Evolutionary conservation across 352 stramenopile species (phyloP), one percentile per base, ranked within the genome.

Genomic region (Pythium guiyangense): DNA sequence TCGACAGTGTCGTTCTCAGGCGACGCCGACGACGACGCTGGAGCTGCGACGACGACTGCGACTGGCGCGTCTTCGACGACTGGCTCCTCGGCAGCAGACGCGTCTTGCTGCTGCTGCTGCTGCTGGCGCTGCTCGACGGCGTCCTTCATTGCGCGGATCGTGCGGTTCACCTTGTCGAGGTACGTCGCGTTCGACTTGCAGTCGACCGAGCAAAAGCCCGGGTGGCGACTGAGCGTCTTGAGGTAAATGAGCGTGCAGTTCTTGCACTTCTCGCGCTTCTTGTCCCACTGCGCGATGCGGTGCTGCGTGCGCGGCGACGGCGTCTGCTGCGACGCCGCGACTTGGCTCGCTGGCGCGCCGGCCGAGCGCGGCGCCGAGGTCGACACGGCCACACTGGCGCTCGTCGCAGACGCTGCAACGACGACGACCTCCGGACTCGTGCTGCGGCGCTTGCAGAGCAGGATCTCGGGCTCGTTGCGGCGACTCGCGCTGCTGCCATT

Each of bases 131-230:
- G 73, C 53, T 90, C 63, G 27, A 84, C 77, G 8, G 77, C 82
- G 58, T 73, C 59, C 47, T 90, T 87, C 72, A 94, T 82, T 18
- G 79, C 81, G 55, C 75, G 74, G 64, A 92, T 92, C 39, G 78
- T 86, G 68, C 77, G 76, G 69, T 90, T 91, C 2, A 94, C 81
- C 65, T 92, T 88, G 46, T 84, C 72, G 26, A 94, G 65, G 69
- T 94, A 94, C 3, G 66, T 57, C 49, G 84, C 86, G 70, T 94
- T 94, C 39, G 83, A 92, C 72, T 94, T 92, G 78, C 85, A 94
- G 66, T 94, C 85, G 45, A 94, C 76, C 10, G 85, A 94, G 74
- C 85, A 94, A 56, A 81, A 93, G 68, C 80, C 80, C 6, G 71
- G 51, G 64, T 88, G 75, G 37, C 72, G 69, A 50, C 80, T 93